phyloP scores from a whole-genome alignment of 208 protist species.

The Wallacemonas sp. region DNA sequence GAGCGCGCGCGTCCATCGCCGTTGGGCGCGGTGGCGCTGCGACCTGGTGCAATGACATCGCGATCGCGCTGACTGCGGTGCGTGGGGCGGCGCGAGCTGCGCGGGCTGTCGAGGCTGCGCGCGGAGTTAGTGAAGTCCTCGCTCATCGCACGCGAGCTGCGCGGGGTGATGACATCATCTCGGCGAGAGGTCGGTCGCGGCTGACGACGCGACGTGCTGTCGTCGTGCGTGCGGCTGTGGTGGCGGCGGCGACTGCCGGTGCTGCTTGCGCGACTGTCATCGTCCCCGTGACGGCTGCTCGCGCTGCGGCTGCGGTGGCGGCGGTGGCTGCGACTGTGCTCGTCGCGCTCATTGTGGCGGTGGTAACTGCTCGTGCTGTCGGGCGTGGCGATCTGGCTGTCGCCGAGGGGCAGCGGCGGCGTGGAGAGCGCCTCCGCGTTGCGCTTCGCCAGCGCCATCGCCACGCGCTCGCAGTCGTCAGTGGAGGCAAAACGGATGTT shows the following conservation, averaged over 20 bases:
- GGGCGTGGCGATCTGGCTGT: background rate
- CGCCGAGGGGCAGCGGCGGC: constrained; percentile 25
- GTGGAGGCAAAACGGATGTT: constrained; percentile 43
- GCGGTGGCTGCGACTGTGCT: constrained; percentile 15
- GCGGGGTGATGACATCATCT: constrained; percentile 28
- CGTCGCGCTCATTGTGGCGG: constrained; percentile 26
- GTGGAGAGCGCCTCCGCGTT: constrained; percentile 38
- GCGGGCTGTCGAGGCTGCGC: constrained; percentile 17
- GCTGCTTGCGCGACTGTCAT: constrained; percentile 1
- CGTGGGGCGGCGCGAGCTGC: constrained; percentile 36
- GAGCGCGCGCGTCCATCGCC: background rate
- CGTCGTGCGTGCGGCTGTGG: constrained; percentile 16
- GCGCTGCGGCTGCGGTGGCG: constrained; percentile 14
- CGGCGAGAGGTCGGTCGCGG: constrained; percentile 13
- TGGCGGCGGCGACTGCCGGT: constrained; percentile 14
- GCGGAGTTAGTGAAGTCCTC: constrained; percentile 23
- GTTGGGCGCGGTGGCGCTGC: constrained; percentile 14
- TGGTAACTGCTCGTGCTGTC: constrained; percentile 29
- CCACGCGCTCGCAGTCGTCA: constrained; percentile 43
- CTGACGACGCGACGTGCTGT: too few relatives aligned
- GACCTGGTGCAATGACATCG: constrained; percentile 11
- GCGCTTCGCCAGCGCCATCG: constrained; percentile 49
- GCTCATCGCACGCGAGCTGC: constrained; percentile 37
- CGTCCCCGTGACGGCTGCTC: constrained; percentile 7
- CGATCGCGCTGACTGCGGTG: constrained; percentile 24